Conservation (phyloP, 768 basidiomycete genomes). For the Arthromyces matolae region DNA sequence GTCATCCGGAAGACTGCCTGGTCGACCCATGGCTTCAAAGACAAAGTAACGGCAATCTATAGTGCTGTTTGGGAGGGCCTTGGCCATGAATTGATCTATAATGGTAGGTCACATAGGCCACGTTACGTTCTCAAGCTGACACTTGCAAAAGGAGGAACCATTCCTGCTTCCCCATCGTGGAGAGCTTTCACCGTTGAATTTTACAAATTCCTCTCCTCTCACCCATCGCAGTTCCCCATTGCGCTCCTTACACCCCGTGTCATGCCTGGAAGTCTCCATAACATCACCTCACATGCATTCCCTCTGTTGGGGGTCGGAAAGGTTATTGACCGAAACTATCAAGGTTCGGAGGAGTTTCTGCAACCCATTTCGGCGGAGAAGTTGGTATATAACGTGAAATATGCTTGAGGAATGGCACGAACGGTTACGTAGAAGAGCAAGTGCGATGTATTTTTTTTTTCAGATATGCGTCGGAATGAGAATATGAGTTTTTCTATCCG, state of each 20-base stretch:
- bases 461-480: too few relatives aligned
- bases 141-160: constrained; percentile 15
- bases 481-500: too few relatives aligned
- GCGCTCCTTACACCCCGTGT: constrained; percentile 25
- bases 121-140: background rate
- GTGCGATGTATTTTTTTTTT: background rate
- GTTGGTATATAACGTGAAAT: constrained; percentile 23
- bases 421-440: background rate
- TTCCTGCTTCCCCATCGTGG: constrained; percentile 22
- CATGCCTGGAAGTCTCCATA: constrained; percentile 30
- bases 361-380: constrained; percentile 31
- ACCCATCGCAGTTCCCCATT: constrained; percentile 22
- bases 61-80: constrained; percentile 32
- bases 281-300: constrained; percentile 26
- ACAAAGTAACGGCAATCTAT: constrained; percentile 25
- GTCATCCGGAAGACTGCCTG: constrained; percentile 26
- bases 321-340: constrained; percentile 19
- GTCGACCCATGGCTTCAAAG: constrained; percentile 22
- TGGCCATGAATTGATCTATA: constrained; percentile 29
- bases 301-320: constrained; percentile 27
- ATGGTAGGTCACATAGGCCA: constrained; percentile 16
- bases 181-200: constrained; percentile 29
- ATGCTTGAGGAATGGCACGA: background rate
- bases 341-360: constrained; percentile 18
- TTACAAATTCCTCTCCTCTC: constrained; percentile 26